Evolutionary conservation across 2,329 filamentous ascomycete genomes (phyloP).

Genomic region (Colletotrichum sp.): DNA sequence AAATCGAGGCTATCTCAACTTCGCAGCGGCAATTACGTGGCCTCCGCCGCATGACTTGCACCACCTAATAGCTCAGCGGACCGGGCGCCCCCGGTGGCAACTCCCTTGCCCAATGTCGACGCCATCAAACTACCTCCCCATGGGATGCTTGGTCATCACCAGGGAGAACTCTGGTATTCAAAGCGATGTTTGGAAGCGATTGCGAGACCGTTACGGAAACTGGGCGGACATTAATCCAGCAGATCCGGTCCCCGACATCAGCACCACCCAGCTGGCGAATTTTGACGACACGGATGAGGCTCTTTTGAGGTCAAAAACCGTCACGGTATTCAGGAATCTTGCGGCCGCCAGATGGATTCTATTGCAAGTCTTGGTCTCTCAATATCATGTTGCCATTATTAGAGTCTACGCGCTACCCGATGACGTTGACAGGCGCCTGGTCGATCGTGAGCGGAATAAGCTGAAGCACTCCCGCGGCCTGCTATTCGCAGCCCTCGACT

Average conservation of each 20-base stretch:
- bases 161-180: neutral
- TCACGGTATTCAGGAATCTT: constrained; percentile 33
- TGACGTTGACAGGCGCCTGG: constrained; percentile 59
- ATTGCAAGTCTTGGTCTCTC: constrained; percentile 40
- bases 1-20: neutral
- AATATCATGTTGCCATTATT: constrained; percentile 33
- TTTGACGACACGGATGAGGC: neutral
- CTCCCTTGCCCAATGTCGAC: neutral
- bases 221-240: constrained; percentile 13
- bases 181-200: neutral
- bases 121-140: constrained; percentile 41
- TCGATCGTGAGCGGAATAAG: constrained; percentile 52
- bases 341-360: constrained; percentile 46
- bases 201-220: neutral
- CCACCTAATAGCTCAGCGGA: neutral
- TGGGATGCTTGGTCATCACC: constrained; percentile 41
- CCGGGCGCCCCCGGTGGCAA: neutral
- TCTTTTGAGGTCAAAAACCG: constrained; percentile 31
- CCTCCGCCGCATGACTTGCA: neutral
- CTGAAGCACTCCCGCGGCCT: constrained; percentile 50
- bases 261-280: neutral
- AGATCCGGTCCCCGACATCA: neutral
- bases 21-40: neutral
- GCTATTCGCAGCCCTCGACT: constrained; percentile 61
- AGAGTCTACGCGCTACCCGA: constrained; percentile 70